Conservation (phyloP, 179 eudicot genomes). For the Actinidia arguta region DNA sequence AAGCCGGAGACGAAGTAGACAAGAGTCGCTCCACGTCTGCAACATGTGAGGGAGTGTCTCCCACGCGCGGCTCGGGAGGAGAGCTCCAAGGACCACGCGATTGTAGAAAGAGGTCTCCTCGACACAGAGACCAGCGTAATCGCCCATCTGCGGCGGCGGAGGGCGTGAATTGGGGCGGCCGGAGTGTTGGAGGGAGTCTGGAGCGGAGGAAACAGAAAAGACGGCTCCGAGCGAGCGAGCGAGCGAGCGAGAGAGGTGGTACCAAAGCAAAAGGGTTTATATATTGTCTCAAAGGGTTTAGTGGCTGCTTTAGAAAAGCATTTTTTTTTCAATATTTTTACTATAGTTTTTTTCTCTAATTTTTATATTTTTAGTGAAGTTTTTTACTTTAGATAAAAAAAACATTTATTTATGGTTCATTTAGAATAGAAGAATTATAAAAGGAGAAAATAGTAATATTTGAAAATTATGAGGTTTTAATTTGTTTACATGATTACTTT, state of each 20-base stretch:
- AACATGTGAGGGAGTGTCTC: slow-evolving; percentile 61
- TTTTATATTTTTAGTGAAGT: too few species aligned
- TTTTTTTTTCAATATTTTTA: too few species aligned
- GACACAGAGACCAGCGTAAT: slow-evolving; percentile 37
- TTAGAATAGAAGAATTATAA: too few species aligned
- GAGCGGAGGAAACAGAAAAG: background rate
- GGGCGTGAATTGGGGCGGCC: background rate
- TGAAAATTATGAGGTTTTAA: too few species aligned
- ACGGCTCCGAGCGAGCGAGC: background rate
- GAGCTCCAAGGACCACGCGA: slow-evolving; percentile 53
- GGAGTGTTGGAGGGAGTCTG: background rate
- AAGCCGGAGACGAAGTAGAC: slow-evolving; percentile 73
- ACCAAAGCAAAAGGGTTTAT: too few species aligned
- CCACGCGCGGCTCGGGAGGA: slow-evolving; percentile 57
- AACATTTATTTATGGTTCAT: too few species aligned
- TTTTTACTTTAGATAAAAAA: too few species aligned
- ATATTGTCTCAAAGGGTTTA: too few species aligned
- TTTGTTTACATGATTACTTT: too few species aligned
- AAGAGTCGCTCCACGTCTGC: slow-evolving; percentile 68
- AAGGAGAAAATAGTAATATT: too few species aligned
- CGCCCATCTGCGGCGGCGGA: slow-evolving; percentile 26
- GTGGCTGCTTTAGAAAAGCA: too few species aligned
- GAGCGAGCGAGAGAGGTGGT: background rate
- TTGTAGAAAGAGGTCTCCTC: slow-evolving; percentile 66
- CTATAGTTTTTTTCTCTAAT: too few species aligned